Conservation (phyloP, 2,329 filamentous ascomycete species). For the Penicillium sp. region DNA sequence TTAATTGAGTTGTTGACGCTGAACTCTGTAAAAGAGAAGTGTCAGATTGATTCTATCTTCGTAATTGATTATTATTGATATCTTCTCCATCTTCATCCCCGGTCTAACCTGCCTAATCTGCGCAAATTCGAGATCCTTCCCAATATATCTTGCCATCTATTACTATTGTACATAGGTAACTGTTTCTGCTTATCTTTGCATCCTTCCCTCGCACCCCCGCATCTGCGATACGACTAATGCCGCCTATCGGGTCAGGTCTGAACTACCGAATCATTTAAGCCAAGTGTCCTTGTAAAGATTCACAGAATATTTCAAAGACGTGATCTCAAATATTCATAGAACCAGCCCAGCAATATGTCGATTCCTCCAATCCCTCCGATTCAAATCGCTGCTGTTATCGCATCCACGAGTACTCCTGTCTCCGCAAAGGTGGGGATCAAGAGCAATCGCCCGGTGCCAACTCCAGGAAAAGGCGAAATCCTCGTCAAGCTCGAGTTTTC, state of each 20-base stretch:
- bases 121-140: neutral
- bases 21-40: conserved; percentile 3
- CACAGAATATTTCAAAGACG: neutral
- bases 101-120: neutral
- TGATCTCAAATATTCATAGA: neutral
- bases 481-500: conserved; percentile 51
- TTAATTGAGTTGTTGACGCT: conserved; percentile 28
- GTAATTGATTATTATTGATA: neutral
- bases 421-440: conserved; percentile 27
- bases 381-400: conserved; percentile 35
- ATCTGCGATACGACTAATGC: conserved; percentile 3
- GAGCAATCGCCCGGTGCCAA: conserved; percentile 35
- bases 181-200: conserved; percentile 7
- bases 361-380: conserved; percentile 27
- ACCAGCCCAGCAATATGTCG: conserved; percentile 12
- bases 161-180: neutral
- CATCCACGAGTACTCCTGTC: conserved; percentile 22
- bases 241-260: neutral
- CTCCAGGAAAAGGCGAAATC: conserved; percentile 42
- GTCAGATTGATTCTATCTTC: neutral
- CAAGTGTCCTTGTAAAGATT: neutral
- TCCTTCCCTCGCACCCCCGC: neutral
- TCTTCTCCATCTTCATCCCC: neutral
- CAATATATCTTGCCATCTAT: neutral
- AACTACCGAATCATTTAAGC: neutral